Base-by-base conservation (phyloP, 129 eudicot species). In the Flaveria sonorensis region DNA sequence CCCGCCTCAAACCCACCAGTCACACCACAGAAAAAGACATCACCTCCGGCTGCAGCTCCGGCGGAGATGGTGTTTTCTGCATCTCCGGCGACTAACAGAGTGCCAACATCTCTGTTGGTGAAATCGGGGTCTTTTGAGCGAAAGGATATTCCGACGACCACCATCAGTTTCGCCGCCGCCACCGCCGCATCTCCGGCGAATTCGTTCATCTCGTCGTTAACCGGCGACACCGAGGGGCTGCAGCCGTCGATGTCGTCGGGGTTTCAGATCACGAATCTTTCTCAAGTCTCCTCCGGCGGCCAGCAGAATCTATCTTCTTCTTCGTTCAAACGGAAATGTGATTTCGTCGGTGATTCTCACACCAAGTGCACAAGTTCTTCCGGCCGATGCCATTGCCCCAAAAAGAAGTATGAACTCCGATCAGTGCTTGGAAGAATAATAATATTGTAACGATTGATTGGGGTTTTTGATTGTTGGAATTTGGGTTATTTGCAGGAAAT, bases 231-330 rank as follows among this genome's bases (percentile, higher is more conserved):
- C 0, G 97, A 94, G 1, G 88, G 98, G 32, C 59, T 92, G 3
- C 95, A 87, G 85, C 87, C 85, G 72, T 92, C 97, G 73, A 82
- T 92, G 90, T 86, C 97, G 19, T 91, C 97, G 15, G 97, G 97
- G 2, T 94, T 94, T 48, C 99, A 94, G 81, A 87, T 94, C 65
- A 91, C 98, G 39, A 91, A 91, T 66, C 50, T 88, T 3, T 93
- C 96, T 0, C 88, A 85, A 63, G 94, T 84, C 2, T 91, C 97
- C 1, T 89, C 97, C 2, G 88, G 82, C 12, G 91, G 99, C 0
- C 83, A 87, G 28, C 97, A 94, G 19, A 94, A 94, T 47, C 80
- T 79, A 4, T 90, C 95, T 0, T 75, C 92, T 6, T 84, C 96
- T 18, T 95, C 99, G 46, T 87, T 89, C 48, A 95, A 95, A 83